Percentiles rank a stretch among this genome's conserved stretches.
Conservation (phyloP, 805 yeast genomes). For the Nakazawaea pomicola region DNA sequence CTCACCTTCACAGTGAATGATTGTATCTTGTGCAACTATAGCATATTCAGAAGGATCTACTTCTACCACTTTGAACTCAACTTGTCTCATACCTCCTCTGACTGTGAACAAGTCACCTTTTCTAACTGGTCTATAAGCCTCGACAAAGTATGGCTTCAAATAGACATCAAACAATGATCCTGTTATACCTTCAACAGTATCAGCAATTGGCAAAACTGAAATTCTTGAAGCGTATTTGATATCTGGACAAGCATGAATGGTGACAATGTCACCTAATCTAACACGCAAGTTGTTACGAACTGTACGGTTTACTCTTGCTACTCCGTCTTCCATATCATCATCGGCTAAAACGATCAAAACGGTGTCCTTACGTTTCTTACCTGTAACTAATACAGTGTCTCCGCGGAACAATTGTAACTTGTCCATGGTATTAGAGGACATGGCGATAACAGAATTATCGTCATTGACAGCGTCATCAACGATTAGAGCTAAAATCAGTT, state of each 20-base stretch:
- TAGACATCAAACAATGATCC: conserved; percentile 95
- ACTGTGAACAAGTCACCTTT: conserved; percentile 95
- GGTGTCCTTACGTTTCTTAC: conserved; percentile 97
- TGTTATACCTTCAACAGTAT: conserved; percentile 95
- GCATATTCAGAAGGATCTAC: conserved; percentile 97
- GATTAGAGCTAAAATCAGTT: conserved; percentile 44
- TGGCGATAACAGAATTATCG: conserved; percentile 93
- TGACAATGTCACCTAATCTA: conserved; percentile 86
- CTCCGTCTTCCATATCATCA: conserved; percentile 95
- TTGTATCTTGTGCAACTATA: conserved; percentile 96
- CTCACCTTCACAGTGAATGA: conserved; percentile 98
- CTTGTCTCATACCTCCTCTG: conserved; percentile 99
- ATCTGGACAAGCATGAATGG: conserved; percentile 95
- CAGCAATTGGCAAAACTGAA: conserved; percentile 94
- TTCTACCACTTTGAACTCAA: conserved; percentile 96
- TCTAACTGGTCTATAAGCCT: conserved; percentile 97
- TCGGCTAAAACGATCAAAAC: conserved; percentile 93
- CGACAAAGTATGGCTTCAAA: conserved; percentile 96
- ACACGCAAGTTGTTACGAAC: conserved; percentile 94
- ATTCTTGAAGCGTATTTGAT: conserved; percentile 95
- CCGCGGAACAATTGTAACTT: conserved; percentile 92
- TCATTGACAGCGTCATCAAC: conserved; percentile 97
- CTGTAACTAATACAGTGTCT: conserved; percentile 94
- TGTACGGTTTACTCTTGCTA: conserved; percentile 89
- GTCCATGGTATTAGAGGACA: conserved; percentile 95